Evolutionary conservation across 2,329 filamentous ascomycete genomes (phyloP), one percentile per base, ranked within the genome.

Genomic region (Colletotrichum sublineola): DNA sequence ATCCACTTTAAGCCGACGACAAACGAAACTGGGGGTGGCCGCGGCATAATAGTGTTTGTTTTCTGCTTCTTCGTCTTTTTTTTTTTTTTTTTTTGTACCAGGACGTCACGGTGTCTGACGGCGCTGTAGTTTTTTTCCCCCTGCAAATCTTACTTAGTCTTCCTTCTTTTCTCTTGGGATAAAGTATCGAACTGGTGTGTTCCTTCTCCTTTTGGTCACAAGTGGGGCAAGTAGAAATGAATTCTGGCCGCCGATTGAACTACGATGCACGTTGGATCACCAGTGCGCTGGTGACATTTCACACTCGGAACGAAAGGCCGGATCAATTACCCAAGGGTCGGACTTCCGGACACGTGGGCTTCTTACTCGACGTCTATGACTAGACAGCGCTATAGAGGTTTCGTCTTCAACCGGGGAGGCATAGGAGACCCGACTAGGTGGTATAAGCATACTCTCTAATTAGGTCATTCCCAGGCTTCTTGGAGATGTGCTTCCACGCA

Each of bases 1-100:
- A 64, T 72, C 69, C 67, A 74, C 73, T 74, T 71, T 71, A 44
- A 71, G 63, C 73, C 73, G 73, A 73, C 71, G 61, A 52, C 67
- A 74, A 71, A 73, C 71, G 67, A 74, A 63, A 48, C 63, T 38
- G 46, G 62, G 36, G 61, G 46, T 71, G 70, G 70, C 53, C 66
- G 53, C 55, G 60, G 52, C 33, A 40, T 29, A 61, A 40, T n/a
- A 7, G 36, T 50, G 7, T 31, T 33, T 33, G 12, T 38, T 33
- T 31, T 57, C 14, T 24, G 24, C 24, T 24, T 24, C 24, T 24
- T 24, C 24, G 24, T 24, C 24, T 24, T 24, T 1, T 24, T 24
- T 24, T 24, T 24, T 1, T 24, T 24, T 24, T 31, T 57, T 9
- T 31, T 56, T 18, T 62, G 29, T 24, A 24, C 15, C 11, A 46